A percentile compares a stretch with the other conserved stretches of the same genome.
phyloP scores from a whole-genome alignment of 108 stramenopile genomes.

The Chaetoceros tenuissimus region DNA sequence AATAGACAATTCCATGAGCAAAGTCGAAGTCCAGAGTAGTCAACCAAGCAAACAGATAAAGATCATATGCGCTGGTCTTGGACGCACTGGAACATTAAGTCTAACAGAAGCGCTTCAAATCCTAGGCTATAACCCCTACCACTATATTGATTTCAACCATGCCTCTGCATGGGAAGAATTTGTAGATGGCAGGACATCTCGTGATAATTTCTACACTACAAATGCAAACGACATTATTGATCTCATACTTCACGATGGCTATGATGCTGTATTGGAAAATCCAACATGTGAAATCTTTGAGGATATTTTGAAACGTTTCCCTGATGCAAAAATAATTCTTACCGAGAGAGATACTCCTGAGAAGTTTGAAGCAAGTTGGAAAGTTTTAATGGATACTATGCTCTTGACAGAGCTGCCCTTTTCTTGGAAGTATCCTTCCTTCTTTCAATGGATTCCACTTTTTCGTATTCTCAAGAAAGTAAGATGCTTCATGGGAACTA shows the following conservation, averaged over 20 bases:
- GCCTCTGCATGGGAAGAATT: slow-evolving; percentile 10
- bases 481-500: slow-evolving; percentile 15
- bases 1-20: too few species aligned
- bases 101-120: slow-evolving; percentile 14
- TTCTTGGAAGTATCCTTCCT: slow-evolving; percentile 12
- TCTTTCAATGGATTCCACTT: slow-evolving; percentile 17
- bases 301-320: slow-evolving; percentile 8
- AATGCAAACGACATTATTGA: slow-evolving; percentile 9
- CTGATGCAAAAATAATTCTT: slow-evolving; percentile 34
- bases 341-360: slow-evolving; percentile 28
- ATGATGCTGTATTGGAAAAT: slow-evolving; percentile 29
- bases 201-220: too few species aligned
- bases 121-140: slow-evolving; percentile 16
- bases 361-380: slow-evolving; percentile 20
- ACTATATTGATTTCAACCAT: slow-evolving; percentile 12
- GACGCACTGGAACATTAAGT: slow-evolving; percentile 18
- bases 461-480: slow-evolving; percentile 14
- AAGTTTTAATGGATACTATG: slow-evolving; percentile 16
- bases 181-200: neutral
- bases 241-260: slow-evolving; percentile 15
- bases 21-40: too few species aligned
- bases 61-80: slow-evolving; percentile 17
- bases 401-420: slow-evolving; percentile 11
- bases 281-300: slow-evolving; percentile 17
- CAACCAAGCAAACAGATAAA: slow-evolving; percentile 4